Conservation (phyloP, 306 rosid species). For the Malus sylvestris region DNA sequence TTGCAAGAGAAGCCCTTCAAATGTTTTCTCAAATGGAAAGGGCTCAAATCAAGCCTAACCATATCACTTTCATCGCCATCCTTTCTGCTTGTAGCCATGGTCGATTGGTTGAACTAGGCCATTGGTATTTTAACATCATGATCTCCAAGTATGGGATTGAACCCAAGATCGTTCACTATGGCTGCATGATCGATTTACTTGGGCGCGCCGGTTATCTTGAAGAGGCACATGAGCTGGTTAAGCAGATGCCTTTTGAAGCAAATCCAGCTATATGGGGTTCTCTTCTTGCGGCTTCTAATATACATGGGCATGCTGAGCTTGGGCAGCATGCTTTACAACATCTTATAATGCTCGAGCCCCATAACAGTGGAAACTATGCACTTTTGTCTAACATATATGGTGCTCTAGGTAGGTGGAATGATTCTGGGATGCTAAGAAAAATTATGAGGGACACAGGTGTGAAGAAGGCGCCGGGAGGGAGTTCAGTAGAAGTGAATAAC, state of each 20-base stretch:
- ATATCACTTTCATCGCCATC: conserved; percentile 53
- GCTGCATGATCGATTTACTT: conserved; percentile 50
- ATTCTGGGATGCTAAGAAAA: conserved; percentile 54
- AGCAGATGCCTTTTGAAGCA: conserved; percentile 54
- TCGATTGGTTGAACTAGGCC: conserved; percentile 49
- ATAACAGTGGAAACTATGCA: conserved; percentile 43
- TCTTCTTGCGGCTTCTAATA: conserved; percentile 54
- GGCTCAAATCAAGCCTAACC: conserved; percentile 44
- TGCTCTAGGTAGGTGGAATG: conserved; percentile 54
- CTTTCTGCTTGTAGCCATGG: conserved; percentile 78
- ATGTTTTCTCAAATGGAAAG: conserved; percentile 49
- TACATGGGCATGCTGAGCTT: conserved; percentile 40
- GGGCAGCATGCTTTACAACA: conserved; percentile 46
- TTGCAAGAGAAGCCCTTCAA: conserved; percentile 44
- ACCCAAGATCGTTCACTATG: conserved; percentile 52
- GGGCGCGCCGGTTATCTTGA: conserved; percentile 60
- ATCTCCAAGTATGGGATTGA: conserved; percentile 30
- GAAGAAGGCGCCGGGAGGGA: conserved; percentile 50
- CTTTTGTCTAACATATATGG: conserved; percentile 59
- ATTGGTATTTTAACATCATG: conserved; percentile 38
- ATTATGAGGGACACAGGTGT: conserved; percentile 45
- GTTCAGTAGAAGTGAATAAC: conserved; percentile 52
- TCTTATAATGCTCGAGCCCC: conserved; percentile 48
- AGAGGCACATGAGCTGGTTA: conserved; percentile 49
- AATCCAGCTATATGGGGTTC: conserved; percentile 73